A percentile compares a stretch with the other conserved stretches of the same genome.
Evolutionary conservation across 2,329 filamentous ascomycete species (phyloP).

Genomic region (Emmonsia crescens): DNA sequence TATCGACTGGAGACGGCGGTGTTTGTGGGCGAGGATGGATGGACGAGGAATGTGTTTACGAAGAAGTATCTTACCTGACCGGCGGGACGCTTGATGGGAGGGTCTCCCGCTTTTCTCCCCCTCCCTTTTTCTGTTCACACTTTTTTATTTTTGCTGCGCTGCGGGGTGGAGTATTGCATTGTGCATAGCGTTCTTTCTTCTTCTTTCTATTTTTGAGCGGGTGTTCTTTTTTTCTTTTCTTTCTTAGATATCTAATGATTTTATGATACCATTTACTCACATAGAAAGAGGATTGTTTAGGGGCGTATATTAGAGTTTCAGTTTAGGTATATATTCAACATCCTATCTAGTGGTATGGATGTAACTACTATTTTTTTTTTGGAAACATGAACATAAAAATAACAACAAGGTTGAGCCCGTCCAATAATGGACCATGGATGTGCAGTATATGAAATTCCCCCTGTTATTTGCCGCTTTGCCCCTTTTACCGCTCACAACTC

Average conservation of each 20-base stretch:
- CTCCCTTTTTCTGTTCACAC: background rate
- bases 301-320: no score
- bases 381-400: no score
- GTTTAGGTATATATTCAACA: no score
- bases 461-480: no score
- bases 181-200: background rate
- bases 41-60: conserved; percentile 7
- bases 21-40: conserved; percentile 10
- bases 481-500: no score
- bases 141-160: background rate
- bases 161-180: background rate
- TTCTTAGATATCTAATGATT: background rate
- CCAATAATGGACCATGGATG: no score
- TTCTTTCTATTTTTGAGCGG: background rate
- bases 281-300: no score
- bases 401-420: no score
- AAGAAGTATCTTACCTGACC: background rate
- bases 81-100: background rate
- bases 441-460: no score
- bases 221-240: background rate
- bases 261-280: background rate
- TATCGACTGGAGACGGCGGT: conserved; percentile 9
- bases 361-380: no score
- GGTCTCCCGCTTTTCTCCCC: no score
- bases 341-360: no score